Evolutionary conservation across 1,284 basidiomycete species (phyloP).

Genomic region (Pseudozyma thailandica): DNA sequence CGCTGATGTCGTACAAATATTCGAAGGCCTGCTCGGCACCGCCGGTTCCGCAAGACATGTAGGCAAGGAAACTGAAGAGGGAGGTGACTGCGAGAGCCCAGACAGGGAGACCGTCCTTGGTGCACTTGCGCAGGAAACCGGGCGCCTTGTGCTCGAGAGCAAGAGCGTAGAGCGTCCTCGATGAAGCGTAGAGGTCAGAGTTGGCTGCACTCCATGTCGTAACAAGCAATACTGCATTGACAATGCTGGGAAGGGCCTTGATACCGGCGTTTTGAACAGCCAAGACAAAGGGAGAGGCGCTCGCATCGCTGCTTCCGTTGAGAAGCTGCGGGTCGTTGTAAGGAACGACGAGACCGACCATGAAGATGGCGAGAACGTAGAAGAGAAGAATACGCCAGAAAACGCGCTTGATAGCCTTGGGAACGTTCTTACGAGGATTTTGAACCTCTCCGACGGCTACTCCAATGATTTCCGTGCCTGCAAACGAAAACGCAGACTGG

Average conservation of each 20-base stretch:
- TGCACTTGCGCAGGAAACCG: slow-evolving; percentile 75
- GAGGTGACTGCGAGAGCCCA: slow-evolving; percentile 77
- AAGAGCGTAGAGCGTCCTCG: slow-evolving; percentile 79
- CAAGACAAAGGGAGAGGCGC: slow-evolving; percentile 68
- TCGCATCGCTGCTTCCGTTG: slow-evolving; percentile 41
- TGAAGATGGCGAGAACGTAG: slow-evolving; percentile 70
- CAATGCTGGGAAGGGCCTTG: slow-evolving; percentile 69
- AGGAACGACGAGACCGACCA: slow-evolving; percentile 58
- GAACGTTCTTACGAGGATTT: slow-evolving; percentile 67
- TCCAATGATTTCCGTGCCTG: slow-evolving; percentile 83
- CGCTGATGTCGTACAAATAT: slow-evolving; percentile 73
- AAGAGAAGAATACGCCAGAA: slow-evolving; percentile 69
- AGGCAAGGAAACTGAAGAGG: slow-evolving; percentile 76
- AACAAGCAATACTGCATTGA: slow-evolving; percentile 80
- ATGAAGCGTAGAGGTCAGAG: slow-evolving; percentile 82
- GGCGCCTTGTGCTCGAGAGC: slow-evolving; percentile 82
- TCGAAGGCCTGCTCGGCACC: slow-evolving; percentile 73
- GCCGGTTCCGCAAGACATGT: slow-evolving; percentile 72
- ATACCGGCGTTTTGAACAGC: slow-evolving; percentile 67
- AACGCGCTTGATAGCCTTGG: slow-evolving; percentile 54
- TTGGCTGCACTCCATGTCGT: slow-evolving; percentile 87
- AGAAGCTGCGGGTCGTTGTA: slow-evolving; percentile 49
- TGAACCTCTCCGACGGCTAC: slow-evolving; percentile 77
- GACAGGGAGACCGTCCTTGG: slow-evolving; percentile 79
- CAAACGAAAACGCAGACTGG: slow-evolving; percentile 83